phyloP scores from a whole-genome alignment of 2,329 filamentous ascomycete species.

The Fonsecaea pedrosoi region DNA sequence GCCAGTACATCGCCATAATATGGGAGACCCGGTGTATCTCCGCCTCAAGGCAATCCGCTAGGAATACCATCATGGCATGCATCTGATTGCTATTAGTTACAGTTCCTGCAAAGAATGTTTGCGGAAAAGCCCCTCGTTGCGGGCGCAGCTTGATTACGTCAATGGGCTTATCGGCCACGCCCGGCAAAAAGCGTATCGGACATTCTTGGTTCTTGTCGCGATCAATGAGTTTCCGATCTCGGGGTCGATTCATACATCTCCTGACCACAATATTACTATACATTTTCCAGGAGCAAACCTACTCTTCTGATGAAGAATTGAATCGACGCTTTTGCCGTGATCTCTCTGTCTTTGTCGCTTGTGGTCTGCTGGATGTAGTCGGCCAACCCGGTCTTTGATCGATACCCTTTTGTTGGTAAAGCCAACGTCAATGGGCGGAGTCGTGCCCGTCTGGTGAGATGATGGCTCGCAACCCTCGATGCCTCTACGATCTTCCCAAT shows the following conservation, averaged over 20 bases:
- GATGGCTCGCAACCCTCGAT: slow-evolving; percentile 21
- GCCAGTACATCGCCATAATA: background rate
- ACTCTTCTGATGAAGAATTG: background rate
- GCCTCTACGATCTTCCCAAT: slow-evolving; percentile 43
- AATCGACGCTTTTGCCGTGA: background rate
- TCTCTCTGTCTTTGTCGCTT: background rate
- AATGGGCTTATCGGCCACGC: slow-evolving; percentile 13
- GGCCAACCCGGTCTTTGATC: background rate
- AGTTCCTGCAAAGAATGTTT: background rate
- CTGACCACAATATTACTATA: slow-evolving; percentile 21
- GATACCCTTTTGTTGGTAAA: background rate
- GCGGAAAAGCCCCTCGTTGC: background rate
- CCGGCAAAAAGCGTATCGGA: background rate
- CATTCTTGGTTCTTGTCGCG: background rate
- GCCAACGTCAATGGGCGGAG: slow-evolving; percentile 18
- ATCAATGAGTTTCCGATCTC: slow-evolving; percentile 11
- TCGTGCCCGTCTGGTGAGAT: slow-evolving; percentile 17
- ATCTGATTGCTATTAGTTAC: background rate
- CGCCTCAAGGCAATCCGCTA: background rate
- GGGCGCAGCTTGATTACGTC: slow-evolving; percentile 10
- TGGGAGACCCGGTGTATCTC: background rate
- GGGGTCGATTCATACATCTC: slow-evolving; percentile 6
- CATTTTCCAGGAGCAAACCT: background rate
- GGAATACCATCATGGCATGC: background rate
- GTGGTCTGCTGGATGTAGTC: slow-evolving; percentile 3